Percentiles rank a stretch among this genome's conserved stretches.
Conservation (phyloP, 768 basidiomycete genomes). For the Boletus vermiculosoides region DNA sequence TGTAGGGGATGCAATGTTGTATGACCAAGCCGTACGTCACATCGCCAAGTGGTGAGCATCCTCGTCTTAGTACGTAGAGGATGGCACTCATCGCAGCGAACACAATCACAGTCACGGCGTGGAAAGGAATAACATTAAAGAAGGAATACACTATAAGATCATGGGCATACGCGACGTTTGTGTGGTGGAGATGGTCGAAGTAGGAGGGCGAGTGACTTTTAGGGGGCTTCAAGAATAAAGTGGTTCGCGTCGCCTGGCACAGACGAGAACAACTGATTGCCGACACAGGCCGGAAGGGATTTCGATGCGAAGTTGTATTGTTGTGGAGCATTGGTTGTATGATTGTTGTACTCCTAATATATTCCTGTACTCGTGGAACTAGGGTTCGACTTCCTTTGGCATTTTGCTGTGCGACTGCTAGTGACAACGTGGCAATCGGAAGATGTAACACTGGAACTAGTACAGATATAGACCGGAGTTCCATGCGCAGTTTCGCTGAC, state of each 20-base stretch:
- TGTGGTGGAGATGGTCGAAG: slow-evolving; percentile 3
- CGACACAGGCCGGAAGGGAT: neutral
- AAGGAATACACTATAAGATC: slow-evolving; percentile 2
- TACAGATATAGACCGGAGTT: neutral
- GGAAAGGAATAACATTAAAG: neutral
- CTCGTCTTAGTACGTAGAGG: too few relatives aligned
- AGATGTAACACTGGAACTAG: neutral
- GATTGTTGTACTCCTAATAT: neutral
- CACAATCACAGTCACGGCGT: slow-evolving; percentile 8
- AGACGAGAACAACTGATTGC: neutral
- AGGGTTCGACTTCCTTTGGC: slow-evolving; percentile 1
- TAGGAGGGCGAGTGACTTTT: neutral
- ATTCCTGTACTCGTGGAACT: slow-evolving; percentile 4
- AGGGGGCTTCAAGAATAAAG: slow-evolving; percentile 8
- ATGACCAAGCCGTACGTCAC: neutral
- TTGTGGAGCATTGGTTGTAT: neutral
- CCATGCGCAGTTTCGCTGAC: slow-evolving; percentile 6
- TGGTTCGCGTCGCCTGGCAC: neutral
- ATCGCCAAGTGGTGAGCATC: neutral
- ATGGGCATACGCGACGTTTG: neutral
- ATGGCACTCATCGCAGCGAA: neutral
- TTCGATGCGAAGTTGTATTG: neutral
- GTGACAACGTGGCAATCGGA: neutral
- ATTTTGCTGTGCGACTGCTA: slow-evolving; percentile 13
- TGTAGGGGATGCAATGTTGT: slow-evolving; percentile 1